Base-by-base conservation (phyloP, 495 filamentous ascomycete genomes). In the Aspergillus heteromorphus region DNA sequence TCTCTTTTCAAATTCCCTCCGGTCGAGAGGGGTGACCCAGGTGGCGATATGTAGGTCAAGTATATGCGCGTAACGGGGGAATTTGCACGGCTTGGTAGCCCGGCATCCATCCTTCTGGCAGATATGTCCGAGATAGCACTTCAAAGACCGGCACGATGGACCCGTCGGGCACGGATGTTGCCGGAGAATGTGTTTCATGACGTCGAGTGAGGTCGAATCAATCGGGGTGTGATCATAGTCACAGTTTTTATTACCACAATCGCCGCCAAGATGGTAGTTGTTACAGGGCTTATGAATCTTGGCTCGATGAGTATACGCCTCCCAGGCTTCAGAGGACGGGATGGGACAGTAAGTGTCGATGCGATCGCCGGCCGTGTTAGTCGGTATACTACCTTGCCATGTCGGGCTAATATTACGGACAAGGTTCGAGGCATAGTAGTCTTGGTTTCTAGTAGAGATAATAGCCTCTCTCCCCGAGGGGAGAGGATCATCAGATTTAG, bases 51-150 rank as follows among this genome's bases (percentile, higher is more conserved):
- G 17, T 25, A 72, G 49, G 40, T 72, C 65, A 6, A 72, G 49
- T 7, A 29, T 64, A 54, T 76, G 73, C 2, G 63, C 61, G 16
- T 52, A 49, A 4, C 66, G 62, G 42, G 62, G 64, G 41, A 71
- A 73, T 17, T 66, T 66, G 58, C 71, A 76, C 14, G 61, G 65
- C 54, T 69, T 71, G 6, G 60, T 61, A 30, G 58, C 69, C 50
- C 64, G 68, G 55, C 73, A 76, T 19, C 67, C 65, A 11, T 64
- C 63, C 40, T 66, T 74, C 48, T 76, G 73, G 52, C 77, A 79
- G 25, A 72, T 55, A 57, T 79, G 77, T 1, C 74, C 75, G 36
- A 70, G 62, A 40, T 67, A 72, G 58, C 77, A 79, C 51, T 70
- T 66, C 6, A 72, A 56, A 7, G 66, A 66, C 29, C 74, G 73